Evolutionary conservation across 176 grass and related monocot genomes (phyloP), one percentile per base, ranked within the genome.

Genomic region (Tillandsia fasciculata): DNA sequence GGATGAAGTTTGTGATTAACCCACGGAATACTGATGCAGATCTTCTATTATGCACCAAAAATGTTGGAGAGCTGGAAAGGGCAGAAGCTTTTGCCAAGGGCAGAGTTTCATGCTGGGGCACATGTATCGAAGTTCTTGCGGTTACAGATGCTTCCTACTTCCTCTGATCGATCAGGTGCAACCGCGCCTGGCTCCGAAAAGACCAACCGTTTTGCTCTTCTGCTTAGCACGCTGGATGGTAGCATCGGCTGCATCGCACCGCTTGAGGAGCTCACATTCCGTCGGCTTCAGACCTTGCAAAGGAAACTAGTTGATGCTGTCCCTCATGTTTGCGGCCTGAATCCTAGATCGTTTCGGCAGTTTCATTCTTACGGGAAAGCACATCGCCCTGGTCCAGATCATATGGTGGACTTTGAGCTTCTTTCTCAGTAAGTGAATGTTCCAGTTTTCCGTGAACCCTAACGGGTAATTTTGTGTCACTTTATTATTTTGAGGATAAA

Each of bases 1-100:
- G 33, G 33, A 42, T 42, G 33, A 42, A 42, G 5, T 4, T 42
- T 42, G 33, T 7, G 33, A 42, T 42, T 42, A 42, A 42, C 33
- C 33, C 3, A 42, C 7, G 4, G 33, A 42, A 42, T 42, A 7
- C 59, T 57, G 69, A 14, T 82, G 73, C 82, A 96, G 89, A 92
- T 96, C 52, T 92, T 96, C 27, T 96, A 92, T 74, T 92, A 96
- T 85, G 93, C 93, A 63, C 86, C 93, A 61, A 96, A 86, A 87
- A 86, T 78, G 54, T 78, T 96, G 65, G 93, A 96, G 82, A 92
- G 93, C 50, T 96, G 89, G 93, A 96, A 96, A 74, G 93, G 93
- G 11, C 92, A 96, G 76, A 96, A 96, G 64, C 88, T 96, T 27
- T 78, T 96, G 64, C 76, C 86, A 8, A 79, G 88, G 53, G 86